Percentiles rank a stretch among this genome's conserved stretches.
These are phyloP conservation scores for Fomitopsis palustris DNA, from an alignment of 1,284 basidiomycete genomes.

Conservation along the genomic window DNA sequence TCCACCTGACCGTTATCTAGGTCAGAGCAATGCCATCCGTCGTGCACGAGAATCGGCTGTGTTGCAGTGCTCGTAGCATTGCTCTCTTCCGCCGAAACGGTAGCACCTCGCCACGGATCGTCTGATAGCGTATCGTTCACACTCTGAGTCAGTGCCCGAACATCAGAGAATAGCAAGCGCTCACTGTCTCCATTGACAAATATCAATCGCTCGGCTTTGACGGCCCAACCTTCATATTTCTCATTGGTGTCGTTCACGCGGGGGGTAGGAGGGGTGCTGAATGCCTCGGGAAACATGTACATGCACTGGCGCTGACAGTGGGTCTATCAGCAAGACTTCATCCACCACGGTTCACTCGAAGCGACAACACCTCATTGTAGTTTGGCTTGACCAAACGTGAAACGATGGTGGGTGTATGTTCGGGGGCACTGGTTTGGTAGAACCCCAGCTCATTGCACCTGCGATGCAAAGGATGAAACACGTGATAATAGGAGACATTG, in stretches of 20 bases:
- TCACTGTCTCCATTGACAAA: conserved; percentile 60
- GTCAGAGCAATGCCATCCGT: background rate
- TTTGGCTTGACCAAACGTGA: conserved; percentile 53
- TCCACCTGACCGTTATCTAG: background rate
- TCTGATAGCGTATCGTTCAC: background rate
- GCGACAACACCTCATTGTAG: conserved; percentile 50
- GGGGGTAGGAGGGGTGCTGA: conserved; percentile 27
- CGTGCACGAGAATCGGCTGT: background rate
- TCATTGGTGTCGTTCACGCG: conserved; percentile 39
- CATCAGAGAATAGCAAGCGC: conserved; percentile 18
- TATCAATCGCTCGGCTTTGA: conserved; percentile 52
- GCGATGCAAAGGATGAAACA: background rate
- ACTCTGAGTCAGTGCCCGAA: background rate
- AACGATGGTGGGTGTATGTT: conserved; percentile 46
- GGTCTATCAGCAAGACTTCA: too few relatives aligned
- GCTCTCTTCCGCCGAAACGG: background rate
- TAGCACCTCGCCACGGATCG: background rate
- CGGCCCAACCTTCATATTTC: conserved; percentile 54
- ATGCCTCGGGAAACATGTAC: conserved; percentile 50
- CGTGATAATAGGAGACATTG: background rate
- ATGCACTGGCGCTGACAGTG: conserved; percentile 50
- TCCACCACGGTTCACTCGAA: too few relatives aligned
- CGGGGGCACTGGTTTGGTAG: conserved; percentile 57
- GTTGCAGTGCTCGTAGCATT: background rate
- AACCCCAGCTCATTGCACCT: conserved; percentile 71